Base-by-base conservation (phyloP, 148 eudicot species). In the Polygonum maritimum region DNA sequence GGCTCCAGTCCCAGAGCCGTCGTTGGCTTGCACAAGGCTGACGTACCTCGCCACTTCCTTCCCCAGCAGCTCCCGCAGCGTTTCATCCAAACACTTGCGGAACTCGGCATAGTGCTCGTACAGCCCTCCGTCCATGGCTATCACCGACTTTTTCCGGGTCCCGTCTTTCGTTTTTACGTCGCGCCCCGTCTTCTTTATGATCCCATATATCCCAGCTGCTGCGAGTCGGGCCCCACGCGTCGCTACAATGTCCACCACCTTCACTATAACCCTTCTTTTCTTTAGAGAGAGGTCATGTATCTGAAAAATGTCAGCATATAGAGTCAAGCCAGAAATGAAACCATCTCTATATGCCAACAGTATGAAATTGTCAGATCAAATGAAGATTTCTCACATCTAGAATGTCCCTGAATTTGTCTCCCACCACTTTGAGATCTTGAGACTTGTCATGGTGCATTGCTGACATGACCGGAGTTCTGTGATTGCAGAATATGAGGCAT, bases 401-500 rank as follows among this genome's bases (percentile, higher is more conserved):
- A 58, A 89, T 65, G 48, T 87, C 87, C 84, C 84, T 85, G 78
- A 90, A 83, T 81, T 83, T 89, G 48, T 67, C 75, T 22, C 87
- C 93, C 12, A 93, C 87, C 44, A 88, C 84, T 55, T 49, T 84
- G 78, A 93, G 93, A 78, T 91, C 96, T 2, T 88, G 74, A 44
- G 98, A 89, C 70, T 88, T 76, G 77, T 90, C 96, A 48, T 90
- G 90, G 85, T 91, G 98, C 96, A 92, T 93, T 41, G 93, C 96
- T 62, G 98, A 90, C 92, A 91, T 88, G 58, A 85, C 87, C 52
- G 96, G 98, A 41, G 96, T 93, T 83, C 98, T 93, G 84, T 76
- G 71, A 36, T 76, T 76, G 74, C 2, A 67, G 74, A 26, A 76
- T 55, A 15, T 76, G 74, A 47, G 62, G 31, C 35, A 26, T 22